Evolutionary conservation across 2,329 filamentous ascomycete genomes (phyloP).

Genomic region (Sporothrix luriei): DNA sequence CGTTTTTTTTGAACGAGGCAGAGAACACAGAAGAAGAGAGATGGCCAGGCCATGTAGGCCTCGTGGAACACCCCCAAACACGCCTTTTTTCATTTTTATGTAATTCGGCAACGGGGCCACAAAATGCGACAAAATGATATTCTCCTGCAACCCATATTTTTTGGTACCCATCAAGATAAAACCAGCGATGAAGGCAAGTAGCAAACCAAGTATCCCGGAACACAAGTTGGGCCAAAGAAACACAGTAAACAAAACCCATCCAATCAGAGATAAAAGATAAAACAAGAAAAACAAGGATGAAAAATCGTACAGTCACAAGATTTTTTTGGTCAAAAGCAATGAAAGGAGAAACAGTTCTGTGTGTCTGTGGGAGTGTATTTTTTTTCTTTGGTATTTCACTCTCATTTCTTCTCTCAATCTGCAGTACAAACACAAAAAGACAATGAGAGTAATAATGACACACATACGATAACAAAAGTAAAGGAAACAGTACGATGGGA

Average conservation of each 20-base stretch:
- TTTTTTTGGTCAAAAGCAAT: constrained; percentile 7
- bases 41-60: background rate
- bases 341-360: background rate
- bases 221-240: background rate
- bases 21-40: background rate
- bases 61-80: background rate
- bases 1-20: background rate
- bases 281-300: background rate
- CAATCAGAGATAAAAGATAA: background rate
- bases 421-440: constrained; percentile 16
- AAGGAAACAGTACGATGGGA: background rate
- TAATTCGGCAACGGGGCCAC: background rate
- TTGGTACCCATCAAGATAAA: constrained; percentile 26
- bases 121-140: background rate
- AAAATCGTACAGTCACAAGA: constrained; percentile 6
- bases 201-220: background rate
- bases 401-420: constrained; percentile 10
- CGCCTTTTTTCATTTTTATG: background rate
- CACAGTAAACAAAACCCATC: background rate
- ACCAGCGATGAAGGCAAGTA: constrained; percentile 1
- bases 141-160: constrained; percentile 1
- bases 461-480: constrained; percentile 24
- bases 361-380: background rate
- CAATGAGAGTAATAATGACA: constrained; percentile 4
- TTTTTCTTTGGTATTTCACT: constrained; percentile 4